Evolutionary conservation across 2,329 filamentous ascomycete species (phyloP), one percentile per base, ranked within the genome.

Genomic region (Aotearoamyces nothofagi): DNA sequence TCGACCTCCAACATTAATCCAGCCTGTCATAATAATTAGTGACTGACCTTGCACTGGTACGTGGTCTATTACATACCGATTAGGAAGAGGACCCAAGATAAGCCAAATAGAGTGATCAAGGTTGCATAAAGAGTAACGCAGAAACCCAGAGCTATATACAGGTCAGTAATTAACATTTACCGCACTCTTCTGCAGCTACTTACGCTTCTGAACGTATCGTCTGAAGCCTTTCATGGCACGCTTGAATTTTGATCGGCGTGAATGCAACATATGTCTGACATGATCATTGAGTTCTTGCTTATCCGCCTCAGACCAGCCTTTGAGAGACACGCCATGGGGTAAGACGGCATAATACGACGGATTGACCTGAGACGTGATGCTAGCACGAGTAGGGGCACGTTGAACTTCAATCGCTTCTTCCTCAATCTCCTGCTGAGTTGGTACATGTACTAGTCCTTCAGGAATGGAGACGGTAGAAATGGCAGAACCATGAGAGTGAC

Each of bases 81-180:
- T 31, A 92, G 58, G 54, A 87, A 90, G n/a, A 92, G 64, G 2
- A 92, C 82, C 83, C 82, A 92, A 0, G 79, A 79, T 9, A 87
- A 61, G 44, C 82, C 82, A 42, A 92, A 92, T 0, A 86, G 60
- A 0, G 82, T 90, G 41, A 92, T 86, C 12, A 87, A 60, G 1
- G 68, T 74, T 6, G 81, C 82, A 50, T 92, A 92, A 4, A 92
- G 55, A 0, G 81, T 90, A 33, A 92, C 78, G 31, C 86, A 64
- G 46, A 90, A 82, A 1, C 83, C 83, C 20, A 92, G 61, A 1
- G 83, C 66, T 71, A 32, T 17, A 24, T 26, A 11, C 4, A 31
- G 13, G 19, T 32, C 26, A 22, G 15, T 26, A 16, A 17, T 9
- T 17, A 6, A 14, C 11, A n/a, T n/a, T n/a, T n/a, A n/a, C n/a